Base-by-base conservation (phyloP, 495 filamentous ascomycete genomes). In the Penicillium alfredii region DNA sequence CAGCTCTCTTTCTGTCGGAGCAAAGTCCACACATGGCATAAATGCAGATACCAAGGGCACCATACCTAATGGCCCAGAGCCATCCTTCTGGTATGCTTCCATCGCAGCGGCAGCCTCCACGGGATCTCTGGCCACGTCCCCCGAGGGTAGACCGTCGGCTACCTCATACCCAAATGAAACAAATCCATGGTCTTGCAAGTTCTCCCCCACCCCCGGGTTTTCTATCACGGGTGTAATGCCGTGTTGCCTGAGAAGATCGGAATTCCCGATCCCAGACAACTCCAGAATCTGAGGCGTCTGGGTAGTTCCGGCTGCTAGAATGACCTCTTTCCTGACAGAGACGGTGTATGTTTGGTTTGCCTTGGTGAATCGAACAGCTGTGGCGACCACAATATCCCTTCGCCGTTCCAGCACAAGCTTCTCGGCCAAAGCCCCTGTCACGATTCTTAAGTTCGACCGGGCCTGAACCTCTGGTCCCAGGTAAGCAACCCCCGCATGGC, bases 241-340 rank as follows among this genome's bases (percentile, higher is more conserved):
- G 13, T 38, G 27, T 2, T 36, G 43, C 31, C 27, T 38, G 17
- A 44, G 21, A 5, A 35, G 10, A 1, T 18, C 29, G 9, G 33
- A 22, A 31, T 59, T 47, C 6, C 79, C 79, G 29, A 84, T 53
- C 8, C 81, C 79, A 0, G 81, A 84, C 0, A 78, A 64, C 46
- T 84, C 78, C 7, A 83, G 62, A 2, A 84, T 51, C 1, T 60
- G 51, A 4, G 81, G 76, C 0, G 79, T 70, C 9, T 71, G 66
- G 12, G 72, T 59, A 7, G 71, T 48, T 6, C 81, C 81, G n/a
- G 70, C 72, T 1, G 78, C 75, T 1, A 80, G 44, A 26, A 85
- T 67, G 2, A 83, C 72, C 22, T 79, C 73, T 23, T 64, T 74
- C 8, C 49, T 57, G 1, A 72, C 80, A 26, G 46, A 56, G 12